These are phyloP conservation scores for Zostera marina DNA, from an alignment of 116 monocot genomes.

Conservation along the genomic window DNA sequence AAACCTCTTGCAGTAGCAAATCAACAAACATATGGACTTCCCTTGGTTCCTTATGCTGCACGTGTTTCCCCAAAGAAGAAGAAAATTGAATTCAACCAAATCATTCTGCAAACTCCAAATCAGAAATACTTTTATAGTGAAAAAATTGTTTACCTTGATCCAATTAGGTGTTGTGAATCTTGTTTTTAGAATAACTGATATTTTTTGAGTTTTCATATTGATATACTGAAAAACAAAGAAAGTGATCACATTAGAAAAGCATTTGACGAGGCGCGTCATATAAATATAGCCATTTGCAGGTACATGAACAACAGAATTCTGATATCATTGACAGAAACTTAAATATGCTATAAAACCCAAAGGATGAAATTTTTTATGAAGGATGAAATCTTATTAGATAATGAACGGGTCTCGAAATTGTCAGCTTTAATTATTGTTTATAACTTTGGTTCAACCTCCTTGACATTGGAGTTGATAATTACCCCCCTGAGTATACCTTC, in stretches of 20 bases:
- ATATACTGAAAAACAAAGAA: conserved; percentile 52
- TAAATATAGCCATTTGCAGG: neutral
- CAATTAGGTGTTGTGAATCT: conserved; percentile 86
- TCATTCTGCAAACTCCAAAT: neutral
- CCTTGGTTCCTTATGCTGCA: conserved; percentile 95
- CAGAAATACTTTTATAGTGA: neutral
- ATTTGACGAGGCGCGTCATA: no score
- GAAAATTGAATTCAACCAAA: conserved; percentile 1
- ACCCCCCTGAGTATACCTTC: no score
- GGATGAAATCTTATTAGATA: no score
- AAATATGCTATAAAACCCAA: no score
- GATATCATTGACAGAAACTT: neutral
- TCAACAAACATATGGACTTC: conserved; percentile 99
- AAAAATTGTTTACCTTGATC: conserved; percentile 51
- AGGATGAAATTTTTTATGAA: no score
- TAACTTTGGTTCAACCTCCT: no score
- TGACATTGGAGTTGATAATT: no score
- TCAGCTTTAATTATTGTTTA: no score
- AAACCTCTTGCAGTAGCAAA: conserved; percentile 85
- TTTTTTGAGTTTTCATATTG: conserved; percentile 76
- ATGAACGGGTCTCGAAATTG: no score
- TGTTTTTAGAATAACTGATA: conserved; percentile 65
- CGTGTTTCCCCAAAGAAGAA: neutral
- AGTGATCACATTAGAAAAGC: neutral
- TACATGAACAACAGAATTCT: neutral